Evolutionary conservation across 257 asterid genomes (phyloP).

Genomic region (Echium plantagineum): DNA sequence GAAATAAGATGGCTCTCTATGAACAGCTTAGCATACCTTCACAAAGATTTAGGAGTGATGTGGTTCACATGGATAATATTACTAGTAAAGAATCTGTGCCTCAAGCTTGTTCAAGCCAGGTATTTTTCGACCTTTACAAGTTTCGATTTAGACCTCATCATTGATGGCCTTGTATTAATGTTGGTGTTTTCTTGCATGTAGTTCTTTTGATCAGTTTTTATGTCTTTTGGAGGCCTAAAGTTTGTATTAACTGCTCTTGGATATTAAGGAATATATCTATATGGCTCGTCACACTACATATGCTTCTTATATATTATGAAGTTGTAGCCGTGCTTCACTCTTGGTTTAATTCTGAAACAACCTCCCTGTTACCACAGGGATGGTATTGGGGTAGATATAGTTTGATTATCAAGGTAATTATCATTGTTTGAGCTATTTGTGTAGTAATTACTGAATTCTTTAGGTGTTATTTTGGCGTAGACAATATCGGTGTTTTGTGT

Average conservation of each 20-base stretch:
- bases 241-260: too few relatives aligned
- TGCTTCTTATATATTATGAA: too few relatives aligned
- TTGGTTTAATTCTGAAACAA: too few relatives aligned
- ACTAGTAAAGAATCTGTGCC: constrained; percentile 12
- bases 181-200: neutral
- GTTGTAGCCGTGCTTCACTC: too few relatives aligned
- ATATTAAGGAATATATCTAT: too few relatives aligned
- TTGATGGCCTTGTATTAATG: neutral
- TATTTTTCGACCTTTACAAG: constrained; percentile 13
- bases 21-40: constrained; percentile 93
- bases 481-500: neutral
- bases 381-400: neutral
- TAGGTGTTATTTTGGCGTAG: neutral
- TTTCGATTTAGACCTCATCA: neutral
- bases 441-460: neutral
- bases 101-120: constrained; percentile 45
- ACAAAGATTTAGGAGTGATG: constrained; percentile 34
- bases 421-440: neutral
- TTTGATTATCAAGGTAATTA: neutral
- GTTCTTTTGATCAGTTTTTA: neutral
- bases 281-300: too few relatives aligned
- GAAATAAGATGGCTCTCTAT: constrained; percentile 96
- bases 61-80: constrained; percentile 12
- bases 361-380: too few relatives aligned
- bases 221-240: too few relatives aligned